Conservation (phyloP, 345 rosid genomes). For the Pugionium dolabratum region DNA sequence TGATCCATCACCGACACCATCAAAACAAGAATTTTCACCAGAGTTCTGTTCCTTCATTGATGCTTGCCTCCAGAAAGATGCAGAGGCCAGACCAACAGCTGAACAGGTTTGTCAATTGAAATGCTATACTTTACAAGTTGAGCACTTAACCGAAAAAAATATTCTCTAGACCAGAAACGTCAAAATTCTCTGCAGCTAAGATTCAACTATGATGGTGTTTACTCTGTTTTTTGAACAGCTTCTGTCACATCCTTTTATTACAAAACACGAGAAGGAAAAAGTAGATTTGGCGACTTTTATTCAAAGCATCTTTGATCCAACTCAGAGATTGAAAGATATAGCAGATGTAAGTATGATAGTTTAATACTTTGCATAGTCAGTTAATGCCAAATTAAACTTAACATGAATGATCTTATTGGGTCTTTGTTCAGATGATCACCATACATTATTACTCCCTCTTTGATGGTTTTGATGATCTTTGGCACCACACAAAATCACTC, state of each 20-base stretch:
- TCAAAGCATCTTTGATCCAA: constrained; percentile 80
- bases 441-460: constrained; percentile 93
- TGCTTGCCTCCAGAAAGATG: constrained; percentile 84
- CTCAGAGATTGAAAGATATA: constrained; percentile 80
- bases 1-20: constrained; percentile 89
- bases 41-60: constrained; percentile 92
- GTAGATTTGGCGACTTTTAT: constrained; percentile 80
- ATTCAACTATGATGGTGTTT: constrained; percentile 30
- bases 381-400: background rate
- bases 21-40: constrained; percentile 61
- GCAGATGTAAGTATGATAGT: constrained; percentile 79
- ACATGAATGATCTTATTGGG: constrained; percentile 9
- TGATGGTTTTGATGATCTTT: constrained; percentile 79
- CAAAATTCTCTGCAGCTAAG: background rate
- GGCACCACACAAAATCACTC: constrained; percentile 69
- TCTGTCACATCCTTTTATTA: constrained; percentile 79
- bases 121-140: constrained; percentile 4
- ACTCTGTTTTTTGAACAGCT: constrained; percentile 60
- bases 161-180: background rate
- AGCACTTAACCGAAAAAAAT: background rate
- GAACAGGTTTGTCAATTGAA: constrained; percentile 60
- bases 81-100: constrained; percentile 84
- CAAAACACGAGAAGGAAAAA: constrained; percentile 54
- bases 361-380: background rate
- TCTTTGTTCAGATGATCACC: constrained; percentile 70